Conservation (phyloP, 179 eudicot genomes). For the Gypsophila paniculata region DNA sequence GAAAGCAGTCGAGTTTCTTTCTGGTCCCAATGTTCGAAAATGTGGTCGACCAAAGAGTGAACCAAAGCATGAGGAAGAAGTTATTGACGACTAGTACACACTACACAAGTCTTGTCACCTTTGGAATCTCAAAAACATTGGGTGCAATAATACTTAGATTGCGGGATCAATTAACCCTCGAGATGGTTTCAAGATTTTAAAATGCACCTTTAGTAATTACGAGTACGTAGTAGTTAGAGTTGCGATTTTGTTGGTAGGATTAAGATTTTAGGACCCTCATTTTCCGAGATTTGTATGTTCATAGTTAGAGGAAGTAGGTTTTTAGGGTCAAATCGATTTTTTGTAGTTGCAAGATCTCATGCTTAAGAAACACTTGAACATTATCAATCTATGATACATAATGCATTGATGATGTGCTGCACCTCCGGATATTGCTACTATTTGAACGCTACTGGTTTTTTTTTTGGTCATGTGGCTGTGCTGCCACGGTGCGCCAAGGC, state of each 20-base stretch:
- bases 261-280: neutral
- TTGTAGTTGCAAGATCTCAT: too few relatives aligned
- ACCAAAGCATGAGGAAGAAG: conserved; percentile 31
- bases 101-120: neutral
- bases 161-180: neutral
- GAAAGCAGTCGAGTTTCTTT: conserved; percentile 61
- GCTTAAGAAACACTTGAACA: neutral
- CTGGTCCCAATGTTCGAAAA: conserved; percentile 40
- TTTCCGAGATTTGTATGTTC: neutral
- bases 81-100: conserved; percentile 35
- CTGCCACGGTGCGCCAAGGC: too few relatives aligned
- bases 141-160: neutral
- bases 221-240: neutral
- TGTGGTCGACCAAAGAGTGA: conserved; percentile 65
- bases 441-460: too few relatives aligned
- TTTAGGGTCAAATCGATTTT: too few relatives aligned
- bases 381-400: neutral
- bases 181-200: neutral
- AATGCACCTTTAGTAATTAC: neutral
- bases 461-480: too few relatives aligned
- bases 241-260: neutral
- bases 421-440: neutral
- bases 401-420: neutral
- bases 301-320: conserved; percentile 2
- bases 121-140: neutral